A percentile compares a stretch with the other conserved stretches of the same genome.
Evolutionary conservation across 2,329 filamentous ascomycete species (phyloP).

Genomic region (Fonsecaea monophora): DNA sequence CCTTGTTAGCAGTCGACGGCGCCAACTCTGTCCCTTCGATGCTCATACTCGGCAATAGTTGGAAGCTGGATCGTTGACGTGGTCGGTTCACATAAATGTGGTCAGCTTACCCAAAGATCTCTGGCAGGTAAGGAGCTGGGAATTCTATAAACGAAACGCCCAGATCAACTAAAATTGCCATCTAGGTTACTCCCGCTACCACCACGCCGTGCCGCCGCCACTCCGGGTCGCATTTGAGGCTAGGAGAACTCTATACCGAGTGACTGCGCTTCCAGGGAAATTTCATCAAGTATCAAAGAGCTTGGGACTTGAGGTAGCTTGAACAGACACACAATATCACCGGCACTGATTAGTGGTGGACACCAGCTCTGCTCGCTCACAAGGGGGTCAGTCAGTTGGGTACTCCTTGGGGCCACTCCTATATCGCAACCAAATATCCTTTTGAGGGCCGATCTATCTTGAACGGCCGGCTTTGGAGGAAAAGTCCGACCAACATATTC

Average conservation of each 20-base stretch:
- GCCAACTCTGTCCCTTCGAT: neutral
- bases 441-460: neutral
- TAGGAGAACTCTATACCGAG: neutral
- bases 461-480: neutral
- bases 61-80: neutral
- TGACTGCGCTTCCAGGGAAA: neutral
- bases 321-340: neutral
- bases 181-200: slow-evolving; percentile 2
- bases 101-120: neutral
- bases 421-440: neutral
- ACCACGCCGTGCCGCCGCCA: neutral
- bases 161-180: neutral
- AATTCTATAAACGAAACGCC: neutral
- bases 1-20: neutral
- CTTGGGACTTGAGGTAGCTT: neutral
- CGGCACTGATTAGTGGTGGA: neutral
- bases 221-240: neutral
- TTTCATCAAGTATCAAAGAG: neutral
- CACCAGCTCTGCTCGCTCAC: neutral
- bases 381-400: neutral
- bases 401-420: neutral
- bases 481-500: too few relatives aligned
- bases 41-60: neutral
- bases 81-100: neutral
- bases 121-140: neutral